A percentile compares a stretch with the other conserved stretches of the same genome.
phyloP scores from a whole-genome alignment of 2,329 filamentous ascomycete species.

The Sclerotinia borealis region DNA sequence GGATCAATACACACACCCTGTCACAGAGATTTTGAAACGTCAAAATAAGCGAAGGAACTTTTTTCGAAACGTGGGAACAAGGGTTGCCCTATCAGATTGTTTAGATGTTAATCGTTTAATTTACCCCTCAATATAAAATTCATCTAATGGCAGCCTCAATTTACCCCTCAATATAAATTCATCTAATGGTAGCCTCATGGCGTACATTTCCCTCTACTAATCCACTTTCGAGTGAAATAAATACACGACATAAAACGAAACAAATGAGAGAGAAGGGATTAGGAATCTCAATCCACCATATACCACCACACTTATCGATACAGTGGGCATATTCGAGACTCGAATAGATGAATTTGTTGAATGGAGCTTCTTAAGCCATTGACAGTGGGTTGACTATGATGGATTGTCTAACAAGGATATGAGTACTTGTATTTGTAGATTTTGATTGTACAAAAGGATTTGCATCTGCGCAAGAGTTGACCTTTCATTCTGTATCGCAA shows the following conservation, averaged over 20 bases:
- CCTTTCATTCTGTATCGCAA: background rate
- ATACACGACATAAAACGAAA: background rate
- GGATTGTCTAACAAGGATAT: background rate
- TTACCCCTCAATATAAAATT: slow-evolving; percentile 4
- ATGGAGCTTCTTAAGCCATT: background rate
- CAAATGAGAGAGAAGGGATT: slow-evolving; percentile 1
- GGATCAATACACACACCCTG: background rate
- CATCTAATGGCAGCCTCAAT: background rate
- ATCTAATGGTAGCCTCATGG: background rate
- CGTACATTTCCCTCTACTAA: background rate
- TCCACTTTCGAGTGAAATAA: background rate
- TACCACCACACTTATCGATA: background rate
- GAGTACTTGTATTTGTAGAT: background rate
- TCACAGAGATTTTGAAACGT: background rate
- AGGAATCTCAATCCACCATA: background rate
- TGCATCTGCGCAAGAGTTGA: background rate
- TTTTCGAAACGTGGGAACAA: slow-evolving; percentile 2
- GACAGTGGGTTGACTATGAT: background rate
- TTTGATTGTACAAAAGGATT: slow-evolving; percentile 9
- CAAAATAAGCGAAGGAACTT: background rate
- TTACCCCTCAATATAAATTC: slow-evolving; percentile 4
- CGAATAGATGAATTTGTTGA: slow-evolving; percentile 3
- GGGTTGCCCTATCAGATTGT: background rate
- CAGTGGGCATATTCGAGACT: background rate
- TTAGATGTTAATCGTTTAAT: background rate